phyloP scores from a whole-genome alignment of 2,329 filamentous ascomycete genomes.

The Leptographium procerum region DNA sequence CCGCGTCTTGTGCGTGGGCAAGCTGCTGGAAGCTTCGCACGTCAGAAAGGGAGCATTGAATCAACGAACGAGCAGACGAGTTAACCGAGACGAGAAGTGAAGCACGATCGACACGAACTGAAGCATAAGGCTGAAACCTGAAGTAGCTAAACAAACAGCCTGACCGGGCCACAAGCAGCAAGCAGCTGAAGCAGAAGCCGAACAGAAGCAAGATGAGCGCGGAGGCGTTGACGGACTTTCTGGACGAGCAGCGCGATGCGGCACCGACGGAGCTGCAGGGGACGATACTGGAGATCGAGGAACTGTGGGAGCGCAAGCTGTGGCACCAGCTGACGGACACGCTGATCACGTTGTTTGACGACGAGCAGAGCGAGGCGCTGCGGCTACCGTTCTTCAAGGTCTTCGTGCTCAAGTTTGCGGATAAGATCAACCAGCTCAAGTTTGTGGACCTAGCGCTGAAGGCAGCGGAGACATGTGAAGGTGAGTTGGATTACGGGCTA shows the following conservation, averaged over 20 bases:
- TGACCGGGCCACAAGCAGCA: not conserved
- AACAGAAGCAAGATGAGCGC: slow-evolving; percentile 51
- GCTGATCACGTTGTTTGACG: slow-evolving; percentile 77
- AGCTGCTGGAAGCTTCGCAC: too few relatives aligned
- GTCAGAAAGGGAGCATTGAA: too few relatives aligned
- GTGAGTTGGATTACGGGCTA: slow-evolving; percentile 29
- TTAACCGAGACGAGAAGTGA: not conserved
- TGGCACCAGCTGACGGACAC: slow-evolving; percentile 97
- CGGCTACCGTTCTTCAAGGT: slow-evolving; percentile 84
- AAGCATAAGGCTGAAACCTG: too few relatives aligned
- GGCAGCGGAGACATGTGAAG: slow-evolving; percentile 73
- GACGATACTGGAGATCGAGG: slow-evolving; percentile 84
- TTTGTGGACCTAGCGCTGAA: slow-evolving; percentile 83
- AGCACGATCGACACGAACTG: too few relatives aligned
- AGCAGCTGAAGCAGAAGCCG: not conserved
- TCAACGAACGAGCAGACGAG: too few relatives aligned
- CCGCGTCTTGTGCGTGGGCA: slow-evolving; percentile 26
- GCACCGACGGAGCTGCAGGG: slow-evolving; percentile 81
- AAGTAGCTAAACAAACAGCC: too few relatives aligned
- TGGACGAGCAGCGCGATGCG: slow-evolving; percentile 77
- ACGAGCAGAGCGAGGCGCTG: slow-evolving; percentile 69
- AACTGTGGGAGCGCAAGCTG: slow-evolving; percentile 95
- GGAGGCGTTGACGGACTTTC: slow-evolving; percentile 84
- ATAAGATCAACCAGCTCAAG: slow-evolving; percentile 98
- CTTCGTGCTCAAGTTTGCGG: slow-evolving; percentile 91